These are phyloP conservation scores for Dentipellis sp. DNA, from an alignment of 768 basidiomycete genomes.

Conservation along the genomic window DNA sequence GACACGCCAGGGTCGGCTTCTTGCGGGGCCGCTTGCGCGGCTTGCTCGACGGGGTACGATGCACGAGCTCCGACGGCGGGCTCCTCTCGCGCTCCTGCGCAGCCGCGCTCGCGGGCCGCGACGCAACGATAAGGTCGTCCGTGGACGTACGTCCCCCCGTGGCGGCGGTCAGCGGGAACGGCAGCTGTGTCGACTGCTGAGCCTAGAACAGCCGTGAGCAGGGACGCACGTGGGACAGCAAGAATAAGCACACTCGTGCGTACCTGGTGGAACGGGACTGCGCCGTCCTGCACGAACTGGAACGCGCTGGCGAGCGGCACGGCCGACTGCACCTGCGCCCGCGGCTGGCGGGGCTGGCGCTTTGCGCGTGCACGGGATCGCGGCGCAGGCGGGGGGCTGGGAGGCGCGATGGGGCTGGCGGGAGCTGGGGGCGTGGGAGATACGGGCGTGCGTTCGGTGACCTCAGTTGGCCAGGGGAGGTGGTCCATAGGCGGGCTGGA, in stretches of 20 bases:
- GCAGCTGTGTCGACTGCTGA: not conserved
- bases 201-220: not conserved
- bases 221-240: not conserved
- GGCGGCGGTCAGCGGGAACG: not conserved
- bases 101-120: not conserved
- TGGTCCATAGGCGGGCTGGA: not conserved
- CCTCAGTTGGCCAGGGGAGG: not conserved
- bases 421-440: no score
- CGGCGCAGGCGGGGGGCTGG: no score
- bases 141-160: not conserved
- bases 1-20: constrained; percentile 25
- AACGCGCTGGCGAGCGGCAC: not conserved
- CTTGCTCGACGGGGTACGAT: not conserved
- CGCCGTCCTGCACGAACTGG: not conserved
- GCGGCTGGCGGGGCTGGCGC: no score
- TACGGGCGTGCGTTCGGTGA: not conserved
- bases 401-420: no score
- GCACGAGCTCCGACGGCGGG: not conserved
- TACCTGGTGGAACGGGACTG: not conserved
- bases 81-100: not conserved
- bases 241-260: not conserved
- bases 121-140: not conserved
- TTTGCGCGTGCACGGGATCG: no score
- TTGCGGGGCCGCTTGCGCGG: constrained; percentile 7
- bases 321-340: not conserved